Evolutionary conservation across 164 flowering plant species (phyloP), one percentile per base, ranked within the genome.

Genomic region (Dillenia turbinata): DNA sequence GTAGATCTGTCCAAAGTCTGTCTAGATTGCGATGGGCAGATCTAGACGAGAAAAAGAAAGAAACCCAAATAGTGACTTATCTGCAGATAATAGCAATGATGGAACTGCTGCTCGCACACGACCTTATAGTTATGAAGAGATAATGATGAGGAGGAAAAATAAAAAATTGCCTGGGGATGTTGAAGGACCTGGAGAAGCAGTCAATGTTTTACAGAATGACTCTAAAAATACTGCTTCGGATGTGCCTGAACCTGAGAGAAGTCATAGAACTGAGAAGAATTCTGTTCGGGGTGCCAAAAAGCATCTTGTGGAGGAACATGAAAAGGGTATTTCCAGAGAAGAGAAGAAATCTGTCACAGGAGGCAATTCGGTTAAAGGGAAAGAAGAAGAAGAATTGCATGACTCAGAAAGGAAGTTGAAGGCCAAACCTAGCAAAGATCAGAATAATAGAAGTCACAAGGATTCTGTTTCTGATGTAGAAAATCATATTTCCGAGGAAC

Each of bases 51-150:
- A 54, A 45, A 78, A 72, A 56, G 84, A 67, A 59, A 78, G 67
- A 51, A 16, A 69, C 22, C 73, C 12, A n/a, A 61, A 55, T 56
- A 49, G 54, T 64, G 73, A 63, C 54, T 52, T 62, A 24, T 64
- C 73, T 10, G 46, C 15, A 50, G 73, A 69, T 68, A 44, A 71
- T n/a, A 9, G 17, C 49, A 49, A 71, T 71, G 96, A 79, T 50
- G 97, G 89, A 52, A 85, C 88, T 63, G 76, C 97, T 63, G 99
- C 99, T 60, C 76, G 98, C 60, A 92, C 97, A 59, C 83, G 99
- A 68, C 98, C 99, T 52, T 74, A 81, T 56, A 92, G 87, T 72
- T 88, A 72, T 72, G 95, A 88, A 44, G 90, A 92, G 69, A 83
- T 92, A 51, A 84, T 92, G 94, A 73, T 65, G 52, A 80, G 73